Conservation (phyloP, 2,329 filamentous ascomycete genomes). For the Dothideomycetidae sp. region DNA sequence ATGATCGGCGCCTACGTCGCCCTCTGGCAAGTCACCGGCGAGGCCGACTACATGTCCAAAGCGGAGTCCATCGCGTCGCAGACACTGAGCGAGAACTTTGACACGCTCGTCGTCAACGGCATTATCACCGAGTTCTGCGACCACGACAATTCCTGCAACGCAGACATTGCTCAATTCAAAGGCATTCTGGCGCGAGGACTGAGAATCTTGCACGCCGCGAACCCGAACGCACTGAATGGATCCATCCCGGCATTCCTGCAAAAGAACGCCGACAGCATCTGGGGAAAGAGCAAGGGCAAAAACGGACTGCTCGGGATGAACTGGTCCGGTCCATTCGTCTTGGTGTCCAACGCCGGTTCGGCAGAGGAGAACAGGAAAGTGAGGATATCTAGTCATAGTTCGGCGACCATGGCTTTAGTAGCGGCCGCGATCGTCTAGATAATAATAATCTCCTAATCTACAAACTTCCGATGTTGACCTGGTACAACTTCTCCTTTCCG, state of each 20-base stretch:
- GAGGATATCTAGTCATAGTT: slow-evolving; percentile 17
- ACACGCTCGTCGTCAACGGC: slow-evolving; percentile 17
- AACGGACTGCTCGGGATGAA: slow-evolving; percentile 42
- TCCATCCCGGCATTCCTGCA: slow-evolving; percentile 35
- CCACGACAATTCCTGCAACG: slow-evolving; percentile 5
- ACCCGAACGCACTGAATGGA: slow-evolving; percentile 36
- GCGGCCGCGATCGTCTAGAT: slow-evolving; percentile 22
- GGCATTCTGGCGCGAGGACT: slow-evolving; percentile 56
- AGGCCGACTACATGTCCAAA: slow-evolving; percentile 21
- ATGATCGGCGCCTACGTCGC: slow-evolving; percentile 45
- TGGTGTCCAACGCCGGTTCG: slow-evolving; percentile 17
- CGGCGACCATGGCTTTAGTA: slow-evolving; percentile 14
- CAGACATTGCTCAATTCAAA: slow-evolving; percentile 46
- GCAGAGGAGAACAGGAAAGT: too few species aligned
- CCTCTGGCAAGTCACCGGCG: slow-evolving; percentile 27
- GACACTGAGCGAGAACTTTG: slow-evolving; percentile 2
- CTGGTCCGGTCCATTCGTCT: slow-evolving; percentile 48
- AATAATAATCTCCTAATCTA: too few species aligned
- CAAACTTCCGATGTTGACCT: slow-evolving; percentile 10
- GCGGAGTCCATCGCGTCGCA: slow-evolving; percentile 26
- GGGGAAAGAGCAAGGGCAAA: slow-evolving; percentile 41
- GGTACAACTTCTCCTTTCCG: slow-evolving; percentile 13
- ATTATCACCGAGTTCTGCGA: slow-evolving; percentile 29
- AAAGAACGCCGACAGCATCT: slow-evolving; percentile 51
- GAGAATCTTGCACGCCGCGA: slow-evolving; percentile 39